These are phyloP conservation scores for Macaranga tanarius DNA, from an alignment of 441 rosid species.

Conservation along the genomic window DNA sequence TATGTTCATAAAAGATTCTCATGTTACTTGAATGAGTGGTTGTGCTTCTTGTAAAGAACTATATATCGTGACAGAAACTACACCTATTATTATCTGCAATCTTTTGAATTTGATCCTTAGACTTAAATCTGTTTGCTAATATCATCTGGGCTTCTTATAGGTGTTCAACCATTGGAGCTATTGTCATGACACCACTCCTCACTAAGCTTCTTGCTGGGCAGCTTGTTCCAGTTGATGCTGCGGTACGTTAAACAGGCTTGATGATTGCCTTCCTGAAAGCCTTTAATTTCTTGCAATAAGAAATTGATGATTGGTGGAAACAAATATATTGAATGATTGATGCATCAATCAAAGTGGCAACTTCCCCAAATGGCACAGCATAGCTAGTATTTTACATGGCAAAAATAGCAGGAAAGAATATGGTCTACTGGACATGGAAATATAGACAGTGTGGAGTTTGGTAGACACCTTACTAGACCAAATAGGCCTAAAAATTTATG, in stretches of 20 bases:
- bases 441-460: background rate
- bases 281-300: background rate
- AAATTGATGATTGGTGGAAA: slow-evolving; percentile 1
- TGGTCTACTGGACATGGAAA: background rate
- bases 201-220: slow-evolving; percentile 98
- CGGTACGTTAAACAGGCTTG: slow-evolving; percentile 42
- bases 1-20: background rate
- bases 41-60: background rate
- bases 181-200: slow-evolving; percentile 93
- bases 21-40: background rate
- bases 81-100: background rate
- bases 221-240: slow-evolving; percentile 98
- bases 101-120: background rate
- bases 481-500: background rate
- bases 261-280: background rate
- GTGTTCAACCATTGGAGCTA: slow-evolving; percentile 96
- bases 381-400: background rate
- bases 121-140: slow-evolving; percentile 8
- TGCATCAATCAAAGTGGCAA: background rate
- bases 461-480: background rate
- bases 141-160: slow-evolving; percentile 36
- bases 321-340: background rate
- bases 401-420: background rate
- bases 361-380: background rate
- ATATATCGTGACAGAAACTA: background rate